Evolutionary conservation across 2,329 filamentous ascomycete genomes (phyloP).

Genomic region (Diaporthe humulicola): DNA sequence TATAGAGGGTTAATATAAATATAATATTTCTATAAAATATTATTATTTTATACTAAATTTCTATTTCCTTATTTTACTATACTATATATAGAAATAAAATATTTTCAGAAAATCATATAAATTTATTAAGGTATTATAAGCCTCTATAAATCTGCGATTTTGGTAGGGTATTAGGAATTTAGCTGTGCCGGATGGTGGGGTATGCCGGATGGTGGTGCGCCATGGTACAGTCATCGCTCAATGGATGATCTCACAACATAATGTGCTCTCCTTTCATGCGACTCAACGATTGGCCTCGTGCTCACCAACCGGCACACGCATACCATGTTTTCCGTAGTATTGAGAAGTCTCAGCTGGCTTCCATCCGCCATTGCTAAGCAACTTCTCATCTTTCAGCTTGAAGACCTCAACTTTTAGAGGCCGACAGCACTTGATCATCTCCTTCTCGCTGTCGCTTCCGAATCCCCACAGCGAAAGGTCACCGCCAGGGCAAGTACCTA

Average conservation of each 20-base stretch:
- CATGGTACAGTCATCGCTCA: not conserved
- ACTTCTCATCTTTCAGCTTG: constrained; percentile 64
- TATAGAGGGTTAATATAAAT: no score
- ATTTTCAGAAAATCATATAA: no score
- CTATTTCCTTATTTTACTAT: no score
- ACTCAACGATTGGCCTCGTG: constrained; percentile 18
- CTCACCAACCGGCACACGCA: constrained; percentile 53
- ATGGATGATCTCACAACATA: not conserved
- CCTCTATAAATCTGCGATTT: no score
- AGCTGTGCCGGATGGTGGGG: no score
- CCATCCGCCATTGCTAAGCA: constrained; percentile 72
- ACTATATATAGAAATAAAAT: no score
- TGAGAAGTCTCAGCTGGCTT: constrained; percentile 68
- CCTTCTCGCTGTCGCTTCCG: constrained; percentile 74
- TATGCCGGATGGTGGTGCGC: no score
- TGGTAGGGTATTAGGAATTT: no score
- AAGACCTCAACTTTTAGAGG: constrained; percentile 83
- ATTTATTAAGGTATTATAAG: no score
- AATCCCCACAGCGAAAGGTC: constrained; percentile 88
- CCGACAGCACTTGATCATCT: constrained; percentile 78
- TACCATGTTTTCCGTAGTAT: constrained; percentile 77
- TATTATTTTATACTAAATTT: no score
- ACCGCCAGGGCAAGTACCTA: constrained; percentile 82
- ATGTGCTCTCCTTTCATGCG: not conserved
- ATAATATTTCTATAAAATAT: no score